phyloP scores from a whole-genome alignment of 2,329 filamentous ascomycete genomes.

The Penicillium olsonii region DNA sequence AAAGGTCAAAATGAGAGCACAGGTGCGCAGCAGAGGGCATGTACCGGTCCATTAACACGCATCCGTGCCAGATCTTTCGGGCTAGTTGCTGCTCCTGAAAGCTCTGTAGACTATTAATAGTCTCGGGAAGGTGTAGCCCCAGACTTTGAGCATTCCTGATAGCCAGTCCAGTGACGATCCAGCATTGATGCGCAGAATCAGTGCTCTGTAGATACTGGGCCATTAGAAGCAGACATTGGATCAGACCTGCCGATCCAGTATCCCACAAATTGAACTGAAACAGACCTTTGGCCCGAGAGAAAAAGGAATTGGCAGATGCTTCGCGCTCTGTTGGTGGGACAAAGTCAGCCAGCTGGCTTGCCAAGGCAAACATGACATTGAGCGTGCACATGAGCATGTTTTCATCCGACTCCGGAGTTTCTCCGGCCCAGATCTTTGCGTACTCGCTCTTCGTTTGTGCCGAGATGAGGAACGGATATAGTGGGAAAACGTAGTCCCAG shows the following conservation, averaged over 20 bases:
- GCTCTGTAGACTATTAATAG: slow-evolving; percentile 27
- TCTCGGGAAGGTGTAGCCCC: slow-evolving; percentile 48
- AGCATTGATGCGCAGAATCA: slow-evolving; percentile 50
- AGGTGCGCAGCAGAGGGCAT: background rate
- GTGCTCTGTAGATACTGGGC: slow-evolving; percentile 55
- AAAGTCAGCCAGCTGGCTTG: slow-evolving; percentile 48
- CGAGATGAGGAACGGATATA: slow-evolving; percentile 51
- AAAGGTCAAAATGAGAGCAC: background rate
- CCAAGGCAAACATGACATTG: slow-evolving; percentile 51
- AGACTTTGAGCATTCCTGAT: slow-evolving; percentile 52
- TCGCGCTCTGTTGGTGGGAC: slow-evolving; percentile 44
- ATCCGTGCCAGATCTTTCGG: slow-evolving; percentile 39
- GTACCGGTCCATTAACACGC: slow-evolving; percentile 40
- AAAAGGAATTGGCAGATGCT: slow-evolving; percentile 44
- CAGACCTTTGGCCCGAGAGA: slow-evolving; percentile 45
- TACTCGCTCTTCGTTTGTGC: slow-evolving; percentile 43
- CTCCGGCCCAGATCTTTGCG: slow-evolving; percentile 44
- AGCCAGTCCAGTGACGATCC: slow-evolving; percentile 52
- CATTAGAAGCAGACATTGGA: slow-evolving; percentile 52
- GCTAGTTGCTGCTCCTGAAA: slow-evolving; percentile 33
- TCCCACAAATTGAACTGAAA: slow-evolving; percentile 49
- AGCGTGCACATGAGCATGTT: slow-evolving; percentile 48
- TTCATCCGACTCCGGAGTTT: slow-evolving; percentile 40
- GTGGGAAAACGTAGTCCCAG: slow-evolving; percentile 50
- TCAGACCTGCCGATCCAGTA: slow-evolving; percentile 45